phyloP scores from a whole-genome alignment of 2,329 filamentous ascomycete genomes.

The Endoconidiophora laricicola region DNA sequence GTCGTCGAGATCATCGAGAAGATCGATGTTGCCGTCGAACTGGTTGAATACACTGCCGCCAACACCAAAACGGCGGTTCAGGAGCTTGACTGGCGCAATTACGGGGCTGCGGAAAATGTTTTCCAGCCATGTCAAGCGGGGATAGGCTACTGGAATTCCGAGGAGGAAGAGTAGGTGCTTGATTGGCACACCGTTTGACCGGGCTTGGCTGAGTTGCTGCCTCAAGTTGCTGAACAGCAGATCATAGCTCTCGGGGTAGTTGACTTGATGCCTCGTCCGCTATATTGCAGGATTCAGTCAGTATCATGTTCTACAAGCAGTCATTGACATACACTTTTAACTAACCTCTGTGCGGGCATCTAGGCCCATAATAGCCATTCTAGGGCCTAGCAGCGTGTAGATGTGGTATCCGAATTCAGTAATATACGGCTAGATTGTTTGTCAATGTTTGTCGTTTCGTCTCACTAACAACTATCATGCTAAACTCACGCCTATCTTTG shows the following conservation, averaged over 20 bases:
- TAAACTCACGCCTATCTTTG: constrained; percentile 53
- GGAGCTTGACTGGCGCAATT: constrained; percentile 72
- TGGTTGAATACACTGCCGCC: constrained; percentile 78
- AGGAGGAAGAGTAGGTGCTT: constrained; percentile 77
- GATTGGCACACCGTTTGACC: constrained; percentile 53
- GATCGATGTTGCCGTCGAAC: constrained; percentile 85
- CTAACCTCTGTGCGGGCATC: constrained; percentile 69
- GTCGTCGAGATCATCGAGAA: constrained; percentile 84
- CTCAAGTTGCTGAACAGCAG: constrained; percentile 63
- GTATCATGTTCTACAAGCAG: constrained; percentile 23
- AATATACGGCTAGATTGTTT: constrained; percentile 58
- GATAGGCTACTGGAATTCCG: constrained; percentile 76
- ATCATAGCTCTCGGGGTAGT: constrained; percentile 84
- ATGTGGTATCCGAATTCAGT: constrained; percentile 74
- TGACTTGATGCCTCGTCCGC: constrained; percentile 83
- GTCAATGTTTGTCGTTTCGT: not conserved
- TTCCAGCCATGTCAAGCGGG: constrained; percentile 90
- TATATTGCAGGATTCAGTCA: constrained; percentile 20
- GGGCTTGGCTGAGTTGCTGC: constrained; percentile 54
- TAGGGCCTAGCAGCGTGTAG: constrained; percentile 66
- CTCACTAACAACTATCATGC: not conserved
- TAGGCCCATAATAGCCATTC: constrained; percentile 71
- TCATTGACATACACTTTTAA: constrained; percentile 22
- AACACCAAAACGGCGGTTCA: constrained; percentile 81
- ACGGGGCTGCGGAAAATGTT: constrained; percentile 77